Evolutionary conservation across 345 rosid species (phyloP).

Genomic region (Euphorbia peplus): DNA sequence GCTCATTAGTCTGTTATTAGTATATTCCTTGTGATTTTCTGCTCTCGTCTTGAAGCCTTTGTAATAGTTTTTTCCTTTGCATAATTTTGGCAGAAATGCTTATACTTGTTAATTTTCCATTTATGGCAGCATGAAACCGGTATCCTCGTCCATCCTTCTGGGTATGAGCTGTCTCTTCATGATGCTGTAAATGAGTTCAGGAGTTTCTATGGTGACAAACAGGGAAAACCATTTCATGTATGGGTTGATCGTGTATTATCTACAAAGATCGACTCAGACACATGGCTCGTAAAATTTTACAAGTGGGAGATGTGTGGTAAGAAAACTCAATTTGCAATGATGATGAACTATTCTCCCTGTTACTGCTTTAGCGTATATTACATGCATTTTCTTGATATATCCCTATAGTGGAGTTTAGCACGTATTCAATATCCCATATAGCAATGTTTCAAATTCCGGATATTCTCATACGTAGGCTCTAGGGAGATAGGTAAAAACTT

Average conservation of each 20-base stretch:
- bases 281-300: slow-evolving; percentile 70
- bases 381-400: neutral
- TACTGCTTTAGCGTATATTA: no score
- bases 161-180: slow-evolving; percentile 53
- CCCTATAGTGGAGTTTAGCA: neutral
- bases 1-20: neutral
- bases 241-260: slow-evolving; percentile 80
- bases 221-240: slow-evolving; percentile 63
- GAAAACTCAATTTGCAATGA: neutral
- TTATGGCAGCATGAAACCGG: slow-evolving; percentile 55
- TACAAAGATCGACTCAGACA: slow-evolving; percentile 48
- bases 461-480: neutral
- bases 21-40: neutral
- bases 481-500: neutral
- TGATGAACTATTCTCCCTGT: slow-evolving; percentile 3
- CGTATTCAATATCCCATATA: neutral
- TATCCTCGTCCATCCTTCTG: slow-evolving; percentile 66
- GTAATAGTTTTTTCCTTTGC: neutral
- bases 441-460: neutral
- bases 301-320: slow-evolving; percentile 80
- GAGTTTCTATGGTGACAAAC: slow-evolving; percentile 65
- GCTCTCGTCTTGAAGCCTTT: neutral
- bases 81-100: neutral
- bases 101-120: slow-evolving; percentile 4
- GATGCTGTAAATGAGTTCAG: slow-evolving; percentile 49